Conservation (phyloP, 1,139 yeast genomes). For the Saccharomyces hybrid region DNA sequence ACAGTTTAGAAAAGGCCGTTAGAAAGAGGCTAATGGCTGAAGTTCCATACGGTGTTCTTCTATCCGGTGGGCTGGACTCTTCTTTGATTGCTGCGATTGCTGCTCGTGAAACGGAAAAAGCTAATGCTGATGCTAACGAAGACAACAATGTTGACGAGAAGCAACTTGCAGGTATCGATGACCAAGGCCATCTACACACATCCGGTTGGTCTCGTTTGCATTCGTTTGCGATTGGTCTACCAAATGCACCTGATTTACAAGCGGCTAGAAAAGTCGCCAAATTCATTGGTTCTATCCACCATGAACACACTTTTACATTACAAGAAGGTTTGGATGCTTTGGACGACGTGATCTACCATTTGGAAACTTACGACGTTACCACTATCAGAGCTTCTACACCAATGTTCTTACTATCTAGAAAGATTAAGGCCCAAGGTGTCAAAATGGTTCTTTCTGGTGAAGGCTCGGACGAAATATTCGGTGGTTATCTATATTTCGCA, state of each 20-base stretch:
- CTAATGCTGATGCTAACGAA: conserved; percentile 46
- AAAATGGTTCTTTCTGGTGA: conserved; percentile 99
- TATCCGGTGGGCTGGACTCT: conserved; percentile 96
- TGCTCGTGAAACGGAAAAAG: conserved; percentile 86
- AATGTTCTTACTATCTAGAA: conserved; percentile 91
- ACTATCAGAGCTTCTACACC: conserved; percentile 99
- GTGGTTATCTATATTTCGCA: conserved; percentile 96
- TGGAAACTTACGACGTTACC: conserved; percentile 97
- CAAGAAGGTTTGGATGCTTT: conserved; percentile 96
- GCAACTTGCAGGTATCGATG: conserved; percentile 88
- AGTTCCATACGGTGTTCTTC: conserved; percentile 94
- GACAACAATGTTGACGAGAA: conserved; percentile 37
- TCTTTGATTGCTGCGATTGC: conserved; percentile 95
- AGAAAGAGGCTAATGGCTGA: conserved; percentile 99
- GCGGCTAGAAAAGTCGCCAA: conserved; percentile 97
- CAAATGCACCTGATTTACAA: conserved; percentile 93
- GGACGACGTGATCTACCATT: conserved; percentile 87
- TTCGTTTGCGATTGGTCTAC: conserved; percentile 94
- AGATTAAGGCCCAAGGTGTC: conserved; percentile 98
- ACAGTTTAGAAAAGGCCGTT: conserved; percentile 83
- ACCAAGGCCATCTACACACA: conserved; percentile 69
- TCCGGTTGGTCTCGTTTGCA: conserved; percentile 82
- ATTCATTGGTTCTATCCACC: conserved; percentile 91
- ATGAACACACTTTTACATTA: conserved; percentile 93
- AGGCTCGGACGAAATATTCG: conserved; percentile 98